A percentile compares a stretch with the other conserved stretches of the same genome.
Conservation (phyloP, 2,329 filamentous ascomycete species). For the Ophiostoma pallidulum region DNA sequence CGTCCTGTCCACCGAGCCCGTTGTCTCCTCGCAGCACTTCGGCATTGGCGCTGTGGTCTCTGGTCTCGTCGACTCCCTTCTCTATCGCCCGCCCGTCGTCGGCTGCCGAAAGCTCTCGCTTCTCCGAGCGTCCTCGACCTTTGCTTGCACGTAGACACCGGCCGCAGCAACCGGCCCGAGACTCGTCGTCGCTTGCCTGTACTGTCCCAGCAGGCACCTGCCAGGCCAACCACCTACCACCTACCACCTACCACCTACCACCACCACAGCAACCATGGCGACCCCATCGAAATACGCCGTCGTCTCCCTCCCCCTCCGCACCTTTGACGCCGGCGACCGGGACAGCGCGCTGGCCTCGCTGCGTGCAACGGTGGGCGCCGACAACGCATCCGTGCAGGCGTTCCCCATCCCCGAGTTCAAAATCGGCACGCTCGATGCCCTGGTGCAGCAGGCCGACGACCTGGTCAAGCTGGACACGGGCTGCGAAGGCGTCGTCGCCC, state of each 20-base stretch:
- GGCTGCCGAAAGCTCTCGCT: background rate
- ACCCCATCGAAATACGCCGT: conserved; percentile 62
- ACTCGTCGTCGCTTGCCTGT: too few relatives aligned
- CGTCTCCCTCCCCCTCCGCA: conserved; percentile 80
- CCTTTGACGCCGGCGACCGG: conserved; percentile 68
- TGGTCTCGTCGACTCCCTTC: background rate
- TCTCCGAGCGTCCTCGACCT: too few relatives aligned
- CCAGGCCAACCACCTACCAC: background rate
- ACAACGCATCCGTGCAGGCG: conserved; percentile 64
- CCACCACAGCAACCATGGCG: conserved; percentile 29
- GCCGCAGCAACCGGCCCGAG: too few relatives aligned
- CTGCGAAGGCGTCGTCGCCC: conserved; percentile 74
- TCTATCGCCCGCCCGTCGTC: background rate
- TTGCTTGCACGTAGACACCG: too few relatives aligned
- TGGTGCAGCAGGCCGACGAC: conserved; percentile 95
- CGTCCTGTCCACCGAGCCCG: too few relatives aligned
- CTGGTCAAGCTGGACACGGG: conserved; percentile 74
- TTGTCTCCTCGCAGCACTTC: too few relatives aligned
- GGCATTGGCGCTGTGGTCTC: background rate
- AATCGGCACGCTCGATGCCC: conserved; percentile 88
- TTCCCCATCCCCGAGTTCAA: conserved; percentile 93
- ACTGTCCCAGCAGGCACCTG: too few relatives aligned
- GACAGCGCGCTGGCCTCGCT: conserved; percentile 75
- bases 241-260: conserved; percentile 9
- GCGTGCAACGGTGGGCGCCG: conserved; percentile 58